Base-by-base conservation (phyloP, 805 yeast genomes). In the Candida verbasci region DNA sequence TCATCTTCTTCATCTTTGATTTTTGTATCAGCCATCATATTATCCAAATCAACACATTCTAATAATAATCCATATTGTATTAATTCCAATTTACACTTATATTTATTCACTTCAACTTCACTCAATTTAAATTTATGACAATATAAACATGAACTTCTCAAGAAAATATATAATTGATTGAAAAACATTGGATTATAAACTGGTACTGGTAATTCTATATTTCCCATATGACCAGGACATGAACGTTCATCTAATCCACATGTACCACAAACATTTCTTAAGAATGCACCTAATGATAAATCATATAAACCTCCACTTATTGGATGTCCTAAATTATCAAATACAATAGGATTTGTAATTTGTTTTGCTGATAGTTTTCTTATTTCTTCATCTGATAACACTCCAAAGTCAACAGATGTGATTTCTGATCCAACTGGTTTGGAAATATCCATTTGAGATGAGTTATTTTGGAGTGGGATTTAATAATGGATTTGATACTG, bases 171-270 rank as follows among this genome's bases (percentile, higher is more conserved):
- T 72, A 93, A 69, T 62, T 91, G 97, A 54, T 80, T 78, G 77
- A 94, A 93, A 54, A 94, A 93, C 49, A 93, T 65, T 14, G 99
- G 97, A 57, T 87, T 91, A 70, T 87, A 93, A 29, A 86, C 94
- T 3, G 97, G 95, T 28, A 88, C 82, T 5, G 99, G 99, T 45
- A 93, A 73, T 58, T 91, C 97, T 45, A 93, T 88, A 60, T 93
- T 98, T 43, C 99, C 99, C 60, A 88, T 87, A 60, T 93, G 99
- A 31, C 99, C 99, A 3, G 97, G 97, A 68, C 99, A 93, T 50
- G 78, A 81, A 55, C 83, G 80, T 49, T 91, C 97, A 57, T 89
- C 96, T 44, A 91, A 70, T 14, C 97, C 96, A 75, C 99, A 93
- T 1, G 97, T 91, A 16, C 93, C 74, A 76, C 99, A 88, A 34